Evolutionary conservation across 495 filamentous ascomycete species (phyloP).

Genomic region (Penicillium antarcticum): DNA sequence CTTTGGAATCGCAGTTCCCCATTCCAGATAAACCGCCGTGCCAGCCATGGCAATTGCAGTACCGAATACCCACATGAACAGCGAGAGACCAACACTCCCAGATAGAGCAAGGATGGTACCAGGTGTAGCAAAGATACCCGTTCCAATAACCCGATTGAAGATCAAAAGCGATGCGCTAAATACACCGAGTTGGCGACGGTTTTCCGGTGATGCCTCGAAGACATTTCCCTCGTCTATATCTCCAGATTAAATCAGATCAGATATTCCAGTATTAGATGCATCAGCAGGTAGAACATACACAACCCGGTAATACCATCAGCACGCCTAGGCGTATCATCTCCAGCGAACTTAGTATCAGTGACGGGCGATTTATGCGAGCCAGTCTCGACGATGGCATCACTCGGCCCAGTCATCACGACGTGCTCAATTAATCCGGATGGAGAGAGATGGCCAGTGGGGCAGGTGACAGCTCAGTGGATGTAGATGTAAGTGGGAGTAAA

Average conservation of each 20-base stretch:
- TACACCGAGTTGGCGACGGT: slow-evolving; percentile 60
- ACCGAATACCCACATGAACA: slow-evolving; percentile 53
- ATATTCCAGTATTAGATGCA: background rate
- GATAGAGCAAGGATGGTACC: slow-evolving; percentile 50
- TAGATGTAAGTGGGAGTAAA: no score
- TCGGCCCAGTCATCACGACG: slow-evolving; percentile 1
- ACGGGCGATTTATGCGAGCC: slow-evolving; percentile 13
- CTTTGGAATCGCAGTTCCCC: slow-evolving; percentile 51
- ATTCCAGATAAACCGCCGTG: slow-evolving; percentile 53
- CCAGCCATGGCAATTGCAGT: slow-evolving; percentile 47
- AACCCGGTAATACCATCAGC: slow-evolving; percentile 36
- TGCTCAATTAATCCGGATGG: background rate
- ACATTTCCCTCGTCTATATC: slow-evolving; percentile 47
- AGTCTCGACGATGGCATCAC: slow-evolving; percentile 7
- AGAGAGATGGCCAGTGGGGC: no score
- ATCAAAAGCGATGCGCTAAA: slow-evolving; percentile 62
- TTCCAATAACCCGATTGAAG: slow-evolving; percentile 64
- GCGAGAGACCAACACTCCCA: slow-evolving; percentile 49
- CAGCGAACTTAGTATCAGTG: slow-evolving; percentile 20
- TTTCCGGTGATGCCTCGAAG: slow-evolving; percentile 58
- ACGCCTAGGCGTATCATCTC: slow-evolving; percentile 21
- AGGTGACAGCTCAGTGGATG: no score
- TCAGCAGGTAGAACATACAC: slow-evolving; percentile 21
- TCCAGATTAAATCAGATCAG: background rate
- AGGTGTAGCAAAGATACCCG: slow-evolving; percentile 65